Base-by-base conservation (phyloP, 1,284 basidiomycete genomes). In the Ganoderma sinense region DNA sequence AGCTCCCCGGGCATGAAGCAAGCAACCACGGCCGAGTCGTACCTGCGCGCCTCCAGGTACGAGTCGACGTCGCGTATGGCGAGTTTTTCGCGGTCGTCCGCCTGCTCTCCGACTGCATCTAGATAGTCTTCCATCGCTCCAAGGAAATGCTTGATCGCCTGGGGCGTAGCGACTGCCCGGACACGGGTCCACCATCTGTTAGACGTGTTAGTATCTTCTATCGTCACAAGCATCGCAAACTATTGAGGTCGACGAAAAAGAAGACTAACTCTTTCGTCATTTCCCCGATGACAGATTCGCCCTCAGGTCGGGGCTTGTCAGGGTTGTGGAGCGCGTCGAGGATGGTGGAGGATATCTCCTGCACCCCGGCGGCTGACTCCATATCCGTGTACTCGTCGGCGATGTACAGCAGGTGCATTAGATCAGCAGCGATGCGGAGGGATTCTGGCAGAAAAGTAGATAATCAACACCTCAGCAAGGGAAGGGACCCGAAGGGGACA, bases 351-450 rank as follows among this genome's bases (percentile, higher is more conserved):
- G 53, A 23, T 64, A 79, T 71, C 31, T 72, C 40, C 10, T 71
- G 73, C 56, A 78, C 80, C 20, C 66, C 71, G 2, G 75, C 64
- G 2, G 74, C 75, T 31, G 74, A 66, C 39, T 78, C 77, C 0
- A 79, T 72, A 67, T 85, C 84, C 14, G 82, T 81, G 68, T 82
- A 81, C 67, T 85, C 83, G 69, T 85, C 84, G 56, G 84, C 77
- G 16, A 83, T 78, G 69, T 84, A 85, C 69, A 84, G 83, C 8
- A 83, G 71, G 58, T 81, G 81, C 79, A 84, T 84, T 18, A 84
- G 71, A 67, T 85, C 84, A 71, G 81, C 82, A 5, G 74, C 75
- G 20, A 72, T 75, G 3, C 80, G 75, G 31, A 80, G 64, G 40
- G 18, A 16, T 20, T 59, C 56, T 59, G 10, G 11, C 10, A 39